phyloP scores from a whole-genome alignment of 805 yeast genomes.

The Starmerella bombicola region DNA sequence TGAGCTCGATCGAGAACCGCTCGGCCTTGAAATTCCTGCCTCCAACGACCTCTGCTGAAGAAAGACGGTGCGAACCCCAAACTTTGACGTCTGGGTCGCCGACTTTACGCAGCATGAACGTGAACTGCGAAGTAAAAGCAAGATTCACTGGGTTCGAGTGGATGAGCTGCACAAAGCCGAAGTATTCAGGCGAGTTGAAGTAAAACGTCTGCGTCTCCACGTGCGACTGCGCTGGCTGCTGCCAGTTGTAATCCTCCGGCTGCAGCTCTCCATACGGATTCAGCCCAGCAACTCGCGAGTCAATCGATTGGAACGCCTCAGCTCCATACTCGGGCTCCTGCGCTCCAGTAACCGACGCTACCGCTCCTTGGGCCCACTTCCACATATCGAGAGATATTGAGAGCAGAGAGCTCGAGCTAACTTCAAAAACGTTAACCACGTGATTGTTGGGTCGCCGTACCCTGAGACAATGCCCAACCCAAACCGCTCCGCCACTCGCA shows the following conservation, averaged over 20 bases:
- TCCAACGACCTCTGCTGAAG: constrained; percentile 61
- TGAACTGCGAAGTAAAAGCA: constrained; percentile 76
- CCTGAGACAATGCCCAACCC: too few relatives aligned
- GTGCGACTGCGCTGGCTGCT: constrained; percentile 62
- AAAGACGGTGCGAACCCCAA: constrained; percentile 89
- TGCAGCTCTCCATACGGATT: constrained; percentile 50
- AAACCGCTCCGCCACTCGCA: too few relatives aligned
- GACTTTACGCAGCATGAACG: constrained; percentile 60
- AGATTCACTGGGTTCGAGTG: constrained; percentile 86
- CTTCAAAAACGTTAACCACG: too few relatives aligned
- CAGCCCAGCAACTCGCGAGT: constrained; percentile 42
- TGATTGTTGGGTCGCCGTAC: too few relatives aligned
- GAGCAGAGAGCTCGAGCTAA: too few relatives aligned
- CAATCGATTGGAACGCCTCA: constrained; percentile 80
- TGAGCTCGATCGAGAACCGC: constrained; percentile 49
- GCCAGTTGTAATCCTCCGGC: constrained; percentile 63
- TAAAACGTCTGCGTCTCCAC: constrained; percentile 95
- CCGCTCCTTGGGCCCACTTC: constrained; percentile 28
- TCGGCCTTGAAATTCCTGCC: constrained; percentile 59
- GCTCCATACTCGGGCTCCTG: constrained; percentile 96
- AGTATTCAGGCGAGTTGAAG: constrained; percentile 48
- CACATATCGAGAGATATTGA: too few relatives aligned
- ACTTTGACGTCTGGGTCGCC: constrained; percentile 40
- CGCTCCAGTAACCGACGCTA: constrained; percentile 84
- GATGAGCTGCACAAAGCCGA: constrained; percentile 87